Percentiles rank a stretch among this genome's conserved stretches.
phyloP scores from a whole-genome alignment of 1,139 yeast genomes.

The Hyphopichia pseudoburtonii region DNA sequence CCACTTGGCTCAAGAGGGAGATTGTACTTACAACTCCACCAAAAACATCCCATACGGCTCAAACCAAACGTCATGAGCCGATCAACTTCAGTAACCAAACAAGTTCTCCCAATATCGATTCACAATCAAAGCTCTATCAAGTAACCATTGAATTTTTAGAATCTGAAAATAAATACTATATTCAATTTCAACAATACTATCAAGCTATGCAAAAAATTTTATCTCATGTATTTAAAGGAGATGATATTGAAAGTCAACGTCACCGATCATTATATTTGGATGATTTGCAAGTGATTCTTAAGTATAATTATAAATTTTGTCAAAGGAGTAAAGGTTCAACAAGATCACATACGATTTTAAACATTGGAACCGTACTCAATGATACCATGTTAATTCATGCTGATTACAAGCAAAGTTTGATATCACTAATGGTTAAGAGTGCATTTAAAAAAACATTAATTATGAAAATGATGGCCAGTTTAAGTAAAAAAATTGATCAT shows the following conservation, averaged over 20 bases:
- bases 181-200: background rate
- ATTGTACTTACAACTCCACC: too few relatives aligned
- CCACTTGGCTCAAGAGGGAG: constrained; percentile 14
- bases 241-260: too few relatives aligned
- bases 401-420: background rate
- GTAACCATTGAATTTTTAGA: background rate
- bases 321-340: background rate
- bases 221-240: too few relatives aligned
- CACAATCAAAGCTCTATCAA: too few relatives aligned
- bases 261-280: too few relatives aligned
- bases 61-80: too few relatives aligned
- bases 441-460: background rate
- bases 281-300: background rate
- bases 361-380: constrained; percentile 1
- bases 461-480: background rate
- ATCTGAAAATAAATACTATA: too few relatives aligned
- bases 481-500: too few relatives aligned
- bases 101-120: too few relatives aligned
- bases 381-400: constrained; percentile 2
- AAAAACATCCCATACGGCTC: too few relatives aligned
- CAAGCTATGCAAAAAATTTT: background rate
- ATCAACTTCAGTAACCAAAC: too few relatives aligned
- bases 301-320: background rate
- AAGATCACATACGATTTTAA: background rate
- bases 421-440: constrained; percentile 1